A percentile compares a stretch with the other conserved stretches of the same genome.
Evolutionary conservation across 2,329 filamentous ascomycete genomes (phyloP).

Genomic region (Aureobasidium sp.): DNA sequence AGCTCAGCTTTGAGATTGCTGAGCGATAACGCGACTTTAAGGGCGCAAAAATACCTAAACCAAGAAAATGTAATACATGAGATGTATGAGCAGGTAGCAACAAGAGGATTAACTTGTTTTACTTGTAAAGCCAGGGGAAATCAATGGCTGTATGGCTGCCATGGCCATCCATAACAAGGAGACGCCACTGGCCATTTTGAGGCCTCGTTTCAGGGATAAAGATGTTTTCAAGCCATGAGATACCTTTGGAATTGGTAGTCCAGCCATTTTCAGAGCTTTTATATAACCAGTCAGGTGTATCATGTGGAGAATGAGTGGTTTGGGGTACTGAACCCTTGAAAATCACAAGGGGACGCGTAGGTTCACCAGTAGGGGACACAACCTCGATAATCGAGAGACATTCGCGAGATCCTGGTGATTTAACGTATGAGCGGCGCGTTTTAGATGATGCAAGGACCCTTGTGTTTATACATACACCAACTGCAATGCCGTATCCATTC

Average conservation of each 20-base stretch:
- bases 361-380: background rate
- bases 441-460: background rate
- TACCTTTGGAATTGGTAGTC: background rate
- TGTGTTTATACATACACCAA: background rate
- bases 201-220: background rate
- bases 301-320: background rate
- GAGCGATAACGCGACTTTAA: background rate
- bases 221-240: background rate
- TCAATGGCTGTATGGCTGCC: background rate
- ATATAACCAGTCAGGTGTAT: background rate
- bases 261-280: background rate
- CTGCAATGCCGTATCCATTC: background rate
- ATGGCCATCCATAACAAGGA: background rate
- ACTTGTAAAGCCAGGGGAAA: background rate
- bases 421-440: background rate
- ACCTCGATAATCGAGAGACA: background rate
- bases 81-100: background rate
- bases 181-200: background rate
- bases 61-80: background rate
- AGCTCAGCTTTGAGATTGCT: background rate
- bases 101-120: background rate
- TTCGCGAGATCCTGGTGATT: conserved; percentile 3
- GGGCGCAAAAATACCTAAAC: background rate
- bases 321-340: background rate
- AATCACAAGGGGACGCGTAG: conserved; percentile 1